phyloP scores from a whole-genome alignment of 352 stramenopile genomes.

The Phytophthora vignae region DNA sequence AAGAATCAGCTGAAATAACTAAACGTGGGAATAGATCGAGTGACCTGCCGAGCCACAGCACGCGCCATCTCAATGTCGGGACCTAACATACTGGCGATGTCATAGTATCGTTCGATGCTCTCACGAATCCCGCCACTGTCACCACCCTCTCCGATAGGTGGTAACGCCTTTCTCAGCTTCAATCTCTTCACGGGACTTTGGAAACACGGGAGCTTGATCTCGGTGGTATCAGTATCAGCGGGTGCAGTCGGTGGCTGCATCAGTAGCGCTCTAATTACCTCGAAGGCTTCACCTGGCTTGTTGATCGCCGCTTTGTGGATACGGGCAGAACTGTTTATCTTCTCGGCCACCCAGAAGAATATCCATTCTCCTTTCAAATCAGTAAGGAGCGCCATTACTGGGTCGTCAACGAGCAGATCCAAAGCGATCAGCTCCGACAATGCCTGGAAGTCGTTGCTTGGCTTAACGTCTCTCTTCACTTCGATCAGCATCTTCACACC shows the following conservation, averaged over 20 bases:
- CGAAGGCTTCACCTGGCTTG: conserved; percentile 36
- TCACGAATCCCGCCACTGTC: conserved; percentile 33
- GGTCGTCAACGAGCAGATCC: conserved; percentile 44
- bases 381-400: conserved; percentile 58
- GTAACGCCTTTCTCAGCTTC: conserved; percentile 38
- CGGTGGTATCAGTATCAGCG: conserved; percentile 26
- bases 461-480: conserved; percentile 47
- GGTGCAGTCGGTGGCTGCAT: conserved; percentile 23
- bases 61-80: conserved; percentile 48
- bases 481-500: conserved; percentile 56
- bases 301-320: conserved; percentile 37
- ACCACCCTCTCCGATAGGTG: conserved; percentile 22
- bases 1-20: conserved; percentile 20
- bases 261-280: conserved; percentile 45
- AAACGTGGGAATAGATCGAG: conserved; percentile 29
- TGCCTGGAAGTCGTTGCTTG: conserved; percentile 37
- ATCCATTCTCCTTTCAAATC: conserved; percentile 45
- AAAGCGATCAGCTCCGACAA: conserved; percentile 55
- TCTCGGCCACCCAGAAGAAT: conserved; percentile 57
- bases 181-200: conserved; percentile 46
- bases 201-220: conserved; percentile 38
- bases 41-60: conserved; percentile 31
- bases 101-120: conserved; percentile 49
- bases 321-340: conserved; percentile 19
- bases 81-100: conserved; percentile 46